Base-by-base conservation (phyloP, 768 basidiomycete genomes). In the Pisolithus marmoratus region DNA sequence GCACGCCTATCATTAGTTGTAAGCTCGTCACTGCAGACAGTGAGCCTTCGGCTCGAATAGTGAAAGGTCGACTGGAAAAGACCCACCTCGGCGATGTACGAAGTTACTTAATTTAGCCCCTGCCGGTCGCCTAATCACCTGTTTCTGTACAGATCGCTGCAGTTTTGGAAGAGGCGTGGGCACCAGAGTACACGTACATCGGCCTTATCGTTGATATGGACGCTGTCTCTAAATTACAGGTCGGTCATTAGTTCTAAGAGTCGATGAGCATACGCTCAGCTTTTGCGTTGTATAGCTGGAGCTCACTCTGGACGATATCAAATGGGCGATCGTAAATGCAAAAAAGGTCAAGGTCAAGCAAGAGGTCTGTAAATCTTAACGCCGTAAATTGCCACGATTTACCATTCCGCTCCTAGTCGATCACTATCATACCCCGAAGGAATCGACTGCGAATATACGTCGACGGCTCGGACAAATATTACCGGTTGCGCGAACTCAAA, bases 1-100 rank as follows among this genome's bases (percentile, higher is more conserved):
- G 88, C 63, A 99, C 96, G 0, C 96, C 96, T 4, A 97, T 99
- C 67, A 99, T 99, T 68, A 94, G 94, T 55, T 95, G 94, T 61
- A 92, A 90, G 66, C 78, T 99, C 23, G 92, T 92, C 12, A 87
- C 87, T 8, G 74, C 78, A 49, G 77, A 88, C 56, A 93, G 83
- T 57, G 96, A 98, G 64, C 81, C 88, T n/a, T 92, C 95, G 20
- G 96, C 96, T 23, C 84, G 96, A 46, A 97, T 98, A 60, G 96
- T 99, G 57, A 98, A 99, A 70, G 96, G 87, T 12, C 81, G 96
- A 43, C 70, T 99, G 45, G 96, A 99, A 72, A 94, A 94, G 72
- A 98, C 96, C 0, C 78, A 90, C 52, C 73, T 99, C 20, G 90
- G 94, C 55, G 96, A 98, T 72, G 94, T 96, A 59, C 59, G 46